phyloP scores from a whole-genome alignment of 345 rosid species.

The Populus alba region DNA sequence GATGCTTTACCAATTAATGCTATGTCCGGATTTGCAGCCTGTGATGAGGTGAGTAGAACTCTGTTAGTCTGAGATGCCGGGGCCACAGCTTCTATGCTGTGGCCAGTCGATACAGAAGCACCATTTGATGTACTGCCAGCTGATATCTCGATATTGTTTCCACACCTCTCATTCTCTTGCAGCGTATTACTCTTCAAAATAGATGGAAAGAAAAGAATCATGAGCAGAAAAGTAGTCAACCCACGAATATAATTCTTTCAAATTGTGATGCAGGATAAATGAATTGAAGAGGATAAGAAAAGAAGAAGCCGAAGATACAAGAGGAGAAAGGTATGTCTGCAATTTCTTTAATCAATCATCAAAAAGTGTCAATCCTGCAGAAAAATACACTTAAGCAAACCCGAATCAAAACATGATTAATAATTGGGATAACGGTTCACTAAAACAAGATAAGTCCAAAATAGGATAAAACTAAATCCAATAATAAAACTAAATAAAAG shows the following conservation, averaged over 20 bases:
- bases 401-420: too few relatives aligned
- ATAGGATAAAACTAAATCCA: too few relatives aligned
- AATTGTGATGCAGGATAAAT: too few relatives aligned
- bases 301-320: not conserved
- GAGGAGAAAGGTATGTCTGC: not conserved
- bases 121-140: slow-evolving; percentile 16
- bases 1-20: slow-evolving; percentile 4
- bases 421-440: too few relatives aligned
- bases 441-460: too few relatives aligned
- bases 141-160: not conserved
- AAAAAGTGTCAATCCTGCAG: not conserved
- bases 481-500: too few relatives aligned
- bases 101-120: not conserved
- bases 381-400: too few relatives aligned
- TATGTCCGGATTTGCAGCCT: not conserved
- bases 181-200: not conserved
- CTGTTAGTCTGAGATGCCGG: not conserved
- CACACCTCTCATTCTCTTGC: not conserved
- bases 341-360: not conserved
- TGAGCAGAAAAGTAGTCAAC: not conserved
- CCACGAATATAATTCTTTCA: too few relatives aligned
- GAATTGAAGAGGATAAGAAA: not conserved
- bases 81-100: not conserved
- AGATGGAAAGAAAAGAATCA: not conserved
- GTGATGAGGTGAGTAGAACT: not conserved